Evolutionary conservation across 2,329 filamentous ascomycete genomes (phyloP).

Genomic region (Claviceps sorghi): DNA sequence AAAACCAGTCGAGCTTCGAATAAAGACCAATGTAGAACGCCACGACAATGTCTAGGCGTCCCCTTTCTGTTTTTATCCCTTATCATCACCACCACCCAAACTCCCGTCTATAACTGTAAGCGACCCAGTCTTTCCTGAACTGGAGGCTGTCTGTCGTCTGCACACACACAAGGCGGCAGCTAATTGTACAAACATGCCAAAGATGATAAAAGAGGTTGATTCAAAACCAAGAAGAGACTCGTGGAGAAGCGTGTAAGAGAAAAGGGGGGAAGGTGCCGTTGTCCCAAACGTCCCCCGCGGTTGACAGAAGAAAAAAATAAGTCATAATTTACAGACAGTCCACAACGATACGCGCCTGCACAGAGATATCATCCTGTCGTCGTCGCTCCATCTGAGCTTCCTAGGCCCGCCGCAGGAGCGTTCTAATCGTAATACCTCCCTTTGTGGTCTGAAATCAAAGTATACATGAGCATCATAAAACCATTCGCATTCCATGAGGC

Average conservation of each 20-base stretch:
- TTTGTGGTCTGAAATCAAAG: neutral
- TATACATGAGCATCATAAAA: neutral
- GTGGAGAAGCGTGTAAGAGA: neutral
- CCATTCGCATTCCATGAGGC: neutral
- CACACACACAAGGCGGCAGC: neutral
- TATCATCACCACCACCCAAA: neutral
- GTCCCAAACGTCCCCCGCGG: neutral
- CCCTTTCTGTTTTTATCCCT: neutral
- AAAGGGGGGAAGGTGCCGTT: neutral
- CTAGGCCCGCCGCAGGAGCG: neutral
- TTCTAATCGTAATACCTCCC: neutral
- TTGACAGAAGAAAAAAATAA: constrained; percentile 1
- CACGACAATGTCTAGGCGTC: neutral
- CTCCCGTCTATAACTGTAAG: neutral
- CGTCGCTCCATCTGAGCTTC: neutral
- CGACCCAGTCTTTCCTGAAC: neutral
- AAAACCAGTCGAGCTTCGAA: neutral
- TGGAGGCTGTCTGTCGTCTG: neutral
- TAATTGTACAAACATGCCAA: constrained; percentile 5
- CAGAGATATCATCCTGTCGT: neutral
- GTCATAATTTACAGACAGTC: neutral
- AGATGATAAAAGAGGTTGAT: neutral
- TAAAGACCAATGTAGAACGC: neutral
- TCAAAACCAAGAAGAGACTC: neutral
- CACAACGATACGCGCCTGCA: neutral